A percentile compares a stretch with the other conserved stretches of the same genome.
These are phyloP conservation scores for Podospora bellae-mahoneyi DNA, from an alignment of 495 filamentous ascomycete genomes.

Conservation along the genomic window DNA sequence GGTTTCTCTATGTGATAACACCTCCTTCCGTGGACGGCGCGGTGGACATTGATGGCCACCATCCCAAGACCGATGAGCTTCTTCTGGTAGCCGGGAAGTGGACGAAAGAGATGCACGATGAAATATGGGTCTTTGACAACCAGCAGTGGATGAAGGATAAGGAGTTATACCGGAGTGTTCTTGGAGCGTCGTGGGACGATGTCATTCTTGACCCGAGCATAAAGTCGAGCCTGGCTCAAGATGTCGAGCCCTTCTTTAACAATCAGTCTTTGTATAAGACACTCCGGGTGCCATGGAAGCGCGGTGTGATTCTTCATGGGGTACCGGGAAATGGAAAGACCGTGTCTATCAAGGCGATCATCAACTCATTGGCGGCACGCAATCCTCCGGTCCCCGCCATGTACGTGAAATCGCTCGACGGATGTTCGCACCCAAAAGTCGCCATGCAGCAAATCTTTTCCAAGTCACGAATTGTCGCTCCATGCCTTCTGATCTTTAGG, in stretches of 20 bases:
- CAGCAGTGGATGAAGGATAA: slow-evolving; percentile 52
- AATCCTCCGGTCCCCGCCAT: slow-evolving; percentile 40
- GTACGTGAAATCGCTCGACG: slow-evolving; percentile 53
- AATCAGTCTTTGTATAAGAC: slow-evolving; percentile 43
- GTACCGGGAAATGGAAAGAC: slow-evolving; percentile 58
- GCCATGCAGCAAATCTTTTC: slow-evolving; percentile 44
- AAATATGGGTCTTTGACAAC: slow-evolving; percentile 57
- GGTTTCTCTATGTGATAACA: slow-evolving; percentile 44
- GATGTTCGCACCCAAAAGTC: slow-evolving; percentile 31
- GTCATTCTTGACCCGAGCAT: slow-evolving; percentile 54
- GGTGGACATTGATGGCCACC: neutral
- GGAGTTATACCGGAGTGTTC: slow-evolving; percentile 51
- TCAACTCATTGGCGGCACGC: slow-evolving; percentile 42
- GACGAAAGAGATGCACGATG: slow-evolving; percentile 46
- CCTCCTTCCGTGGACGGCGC: slow-evolving; percentile 14
- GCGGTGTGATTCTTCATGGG: slow-evolving; percentile 49
- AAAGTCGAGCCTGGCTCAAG: slow-evolving; percentile 50
- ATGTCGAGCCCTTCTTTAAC: slow-evolving; percentile 57
- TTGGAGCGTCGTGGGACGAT: slow-evolving; percentile 54
- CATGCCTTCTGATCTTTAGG: slow-evolving; percentile 52
- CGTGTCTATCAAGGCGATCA: slow-evolving; percentile 56
- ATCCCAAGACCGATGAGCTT: slow-evolving; percentile 44
- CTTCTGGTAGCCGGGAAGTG: slow-evolving; percentile 45
- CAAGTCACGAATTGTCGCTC: slow-evolving; percentile 42
- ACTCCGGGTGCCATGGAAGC: slow-evolving; percentile 60